Percentiles rank a stretch among this genome's conserved stretches.
Evolutionary conservation across 164 flowering plant species (phyloP).

Genomic region (grape (Vitis vinifera)): DNA sequence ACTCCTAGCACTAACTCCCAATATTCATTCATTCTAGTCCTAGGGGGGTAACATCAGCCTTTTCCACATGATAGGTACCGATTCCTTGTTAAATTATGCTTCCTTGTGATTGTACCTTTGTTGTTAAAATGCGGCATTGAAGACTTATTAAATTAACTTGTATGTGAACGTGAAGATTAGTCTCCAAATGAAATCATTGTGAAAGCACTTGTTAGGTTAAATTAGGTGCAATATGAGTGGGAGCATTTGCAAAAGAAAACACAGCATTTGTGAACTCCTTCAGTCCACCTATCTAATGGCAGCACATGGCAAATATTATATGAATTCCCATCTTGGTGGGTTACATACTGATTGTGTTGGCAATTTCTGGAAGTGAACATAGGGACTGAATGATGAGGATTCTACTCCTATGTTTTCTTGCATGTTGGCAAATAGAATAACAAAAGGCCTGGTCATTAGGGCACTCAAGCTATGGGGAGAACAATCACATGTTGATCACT

Average conservation of each 20-base stretch:
- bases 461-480: not conserved
- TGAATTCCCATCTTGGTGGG: not conserved
- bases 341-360: conserved; percentile 1
- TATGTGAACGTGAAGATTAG: not conserved
- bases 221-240: too few relatives aligned
- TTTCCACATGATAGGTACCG: conserved; percentile 5
- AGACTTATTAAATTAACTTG: too few relatives aligned
- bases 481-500: not conserved
- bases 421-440: conserved; percentile 5
- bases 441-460: not conserved
- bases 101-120: not conserved
- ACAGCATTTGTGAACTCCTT: not conserved
- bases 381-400: conserved; percentile 8
- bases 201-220: not conserved
- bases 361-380: not conserved
- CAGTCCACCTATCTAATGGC: not conserved
- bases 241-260: not conserved
- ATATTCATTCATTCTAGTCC: too few relatives aligned
- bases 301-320: not conserved
- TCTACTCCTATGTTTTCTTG: conserved; percentile 5
- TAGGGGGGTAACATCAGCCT: not conserved
- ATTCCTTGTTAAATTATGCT: not conserved
- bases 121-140: not conserved
- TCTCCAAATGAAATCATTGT: not conserved
- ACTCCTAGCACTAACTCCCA: not conserved